Base-by-base conservation (phyloP, 2,329 filamentous ascomycete species). In the Aureobasidium leucospermi region DNA sequence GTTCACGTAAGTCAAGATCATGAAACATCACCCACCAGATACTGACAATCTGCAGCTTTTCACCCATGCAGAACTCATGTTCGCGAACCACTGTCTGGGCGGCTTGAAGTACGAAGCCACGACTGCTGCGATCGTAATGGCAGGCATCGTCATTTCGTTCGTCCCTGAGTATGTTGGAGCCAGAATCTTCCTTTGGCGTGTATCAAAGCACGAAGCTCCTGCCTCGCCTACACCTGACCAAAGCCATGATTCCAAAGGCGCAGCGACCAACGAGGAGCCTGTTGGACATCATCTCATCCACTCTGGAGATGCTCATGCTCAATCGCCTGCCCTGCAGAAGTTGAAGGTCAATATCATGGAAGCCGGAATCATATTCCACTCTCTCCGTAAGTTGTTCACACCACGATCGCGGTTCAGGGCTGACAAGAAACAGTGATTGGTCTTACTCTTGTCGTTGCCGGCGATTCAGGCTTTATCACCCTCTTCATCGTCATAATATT, bases 331-430 rank as follows among this genome's bases (percentile, higher is more conserved):
- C 31, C 42, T 58, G 31, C 52, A 60, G n/a, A 62, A 60, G 49
- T 75, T 87, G 34, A 81, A 81, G 49, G 84, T 89, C n/a, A 66
- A 83, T 15, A 83, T 90, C 34, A 82, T 90, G 69, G 88, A 91
- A 71, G 80, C 82, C 0, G 88, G 88, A 3, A 85, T 91, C 58
- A 78, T 90, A 48, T 91, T 91, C 73, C 87, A 90, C 73, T 89
- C 85, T 1, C 76, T 89, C 15, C 72, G 83, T 85, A 76, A 72
- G 81, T 73, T 13, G 2, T 23, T n/a, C 4, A 43, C 48, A 23
- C 5, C 34, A 28, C 10, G 6, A 16, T 3, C 16, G 8, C 8
- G 3, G 36, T 15, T 6, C 8, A n/a, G 11, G 55, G 39, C 29
- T 61, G 16, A 56, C 32, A 45, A 32, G n/a, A 19, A 10, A 47